phyloP scores from a whole-genome alignment of 805 yeast genomes.

The Scheffersomyces ergatensis region DNA sequence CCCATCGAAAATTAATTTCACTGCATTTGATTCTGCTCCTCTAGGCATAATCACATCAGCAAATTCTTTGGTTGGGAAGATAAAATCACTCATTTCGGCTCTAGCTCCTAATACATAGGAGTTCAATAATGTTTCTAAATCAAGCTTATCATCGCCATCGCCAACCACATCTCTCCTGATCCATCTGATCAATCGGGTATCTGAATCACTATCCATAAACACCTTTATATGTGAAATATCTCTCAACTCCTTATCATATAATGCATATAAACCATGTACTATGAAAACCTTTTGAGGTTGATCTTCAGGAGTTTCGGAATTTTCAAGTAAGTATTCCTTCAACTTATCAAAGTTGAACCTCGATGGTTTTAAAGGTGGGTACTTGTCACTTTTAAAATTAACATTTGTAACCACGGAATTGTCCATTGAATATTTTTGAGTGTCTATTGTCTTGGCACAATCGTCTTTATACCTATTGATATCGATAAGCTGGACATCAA shows the following conservation, averaged over 20 bases:
- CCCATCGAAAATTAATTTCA: slow-evolving; percentile 64
- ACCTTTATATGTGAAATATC: slow-evolving; percentile 61
- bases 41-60: slow-evolving; percentile 76
- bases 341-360: slow-evolving; percentile 36
- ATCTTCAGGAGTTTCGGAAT: slow-evolving; percentile 15
- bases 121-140: slow-evolving; percentile 36
- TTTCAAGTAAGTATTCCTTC: slow-evolving; percentile 14
- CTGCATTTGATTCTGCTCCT: slow-evolving; percentile 61
- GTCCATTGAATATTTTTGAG: slow-evolving; percentile 16
- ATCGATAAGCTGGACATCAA: slow-evolving; percentile 38
- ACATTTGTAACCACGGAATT: slow-evolving; percentile 28
- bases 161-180: slow-evolving; percentile 44
- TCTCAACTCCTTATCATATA: slow-evolving; percentile 59
- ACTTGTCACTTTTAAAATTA: slow-evolving; percentile 15
- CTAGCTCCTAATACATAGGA: slow-evolving; percentile 56
- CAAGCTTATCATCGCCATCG: slow-evolving; percentile 7
- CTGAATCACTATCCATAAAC: slow-evolving; percentile 82
- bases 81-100: slow-evolving; percentile 64
- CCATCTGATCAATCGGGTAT: slow-evolving; percentile 79
- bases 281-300: slow-evolving; percentile 31
- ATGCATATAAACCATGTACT: slow-evolving; percentile 77
- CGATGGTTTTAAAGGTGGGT: slow-evolving; percentile 34
- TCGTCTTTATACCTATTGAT: slow-evolving; percentile 38
- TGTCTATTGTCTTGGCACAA: slow-evolving; percentile 15
- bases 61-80: slow-evolving; percentile 64